These are phyloP conservation scores for Eremothecium gossypii DNA, from an alignment of 1,139 yeast species.

Conservation along the genomic window DNA sequence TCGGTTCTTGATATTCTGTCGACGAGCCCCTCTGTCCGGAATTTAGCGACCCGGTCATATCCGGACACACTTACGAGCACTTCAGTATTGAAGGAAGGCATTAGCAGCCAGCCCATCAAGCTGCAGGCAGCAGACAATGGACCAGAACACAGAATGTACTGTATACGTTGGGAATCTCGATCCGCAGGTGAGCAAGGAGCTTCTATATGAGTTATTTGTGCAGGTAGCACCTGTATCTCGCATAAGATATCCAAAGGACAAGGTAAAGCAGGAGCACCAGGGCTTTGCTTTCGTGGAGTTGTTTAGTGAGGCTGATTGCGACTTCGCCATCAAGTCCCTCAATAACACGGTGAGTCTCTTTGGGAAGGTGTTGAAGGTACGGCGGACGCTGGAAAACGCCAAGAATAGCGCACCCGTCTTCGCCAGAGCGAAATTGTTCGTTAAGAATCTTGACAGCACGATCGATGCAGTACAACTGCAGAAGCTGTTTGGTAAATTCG, in stretches of 20 bases:
- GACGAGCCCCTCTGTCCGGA: too few relatives aligned
- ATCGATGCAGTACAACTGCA: constrained; percentile 52
- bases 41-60: too few relatives aligned
- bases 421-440: constrained; percentile 68
- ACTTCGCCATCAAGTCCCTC: constrained; percentile 56
- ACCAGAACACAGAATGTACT: constrained; percentile 32
- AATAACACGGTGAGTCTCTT: constrained; percentile 44
- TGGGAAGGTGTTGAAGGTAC: constrained; percentile 56
- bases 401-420: constrained; percentile 18
- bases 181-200: constrained; percentile 54
- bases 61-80: too few relatives aligned
- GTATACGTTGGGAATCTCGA: constrained; percentile 82
- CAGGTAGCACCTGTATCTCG: constrained; percentile 76
- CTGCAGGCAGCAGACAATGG: background rate
- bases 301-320: constrained; percentile 50
- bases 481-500: constrained; percentile 64
- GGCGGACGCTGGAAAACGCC: constrained; percentile 37
- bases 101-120: too few relatives aligned
- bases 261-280: constrained; percentile 56
- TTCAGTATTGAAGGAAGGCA: too few relatives aligned
- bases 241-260: constrained; percentile 71
- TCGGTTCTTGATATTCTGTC: too few relatives aligned
- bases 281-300: constrained; percentile 89
- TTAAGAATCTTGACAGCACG: constrained; percentile 62
- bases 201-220: constrained; percentile 70